Evolutionary conservation across 2,329 filamentous ascomycete genomes (phyloP).

Genomic region (Cladophialophora bantiana): DNA sequence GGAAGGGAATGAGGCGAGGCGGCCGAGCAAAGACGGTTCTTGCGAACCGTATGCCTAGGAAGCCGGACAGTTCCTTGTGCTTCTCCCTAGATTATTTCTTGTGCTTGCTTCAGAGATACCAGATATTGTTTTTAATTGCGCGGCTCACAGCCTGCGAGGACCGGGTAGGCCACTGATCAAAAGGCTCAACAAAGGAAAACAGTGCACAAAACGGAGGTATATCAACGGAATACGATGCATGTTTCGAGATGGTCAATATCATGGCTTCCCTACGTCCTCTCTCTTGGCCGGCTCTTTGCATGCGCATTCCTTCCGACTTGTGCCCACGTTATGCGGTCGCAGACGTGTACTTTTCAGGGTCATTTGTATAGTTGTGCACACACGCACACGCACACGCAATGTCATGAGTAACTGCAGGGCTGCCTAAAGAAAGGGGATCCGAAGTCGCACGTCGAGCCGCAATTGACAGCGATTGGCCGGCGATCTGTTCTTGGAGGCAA

Average conservation of each 20-base stretch:
- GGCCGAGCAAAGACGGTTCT: neutral
- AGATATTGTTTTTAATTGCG: slow-evolving; percentile 17
- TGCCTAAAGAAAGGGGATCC: neutral
- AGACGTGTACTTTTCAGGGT: neutral
- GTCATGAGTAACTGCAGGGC: no score
- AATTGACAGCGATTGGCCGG: neutral
- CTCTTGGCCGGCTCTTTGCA: no score
- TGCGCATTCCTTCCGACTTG: no score
- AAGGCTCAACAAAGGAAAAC: neutral
- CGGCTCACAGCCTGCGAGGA: neutral
- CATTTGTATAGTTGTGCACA: neutral
- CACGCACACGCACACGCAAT: no score
- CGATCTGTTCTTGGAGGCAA: neutral
- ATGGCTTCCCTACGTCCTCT: neutral
- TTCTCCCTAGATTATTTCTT: slow-evolving; percentile 15
- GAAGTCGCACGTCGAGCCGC: neutral
- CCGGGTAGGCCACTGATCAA: neutral
- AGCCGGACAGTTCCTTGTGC: neutral
- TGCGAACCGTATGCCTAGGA: neutral
- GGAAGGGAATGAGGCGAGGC: slow-evolving; percentile 4
- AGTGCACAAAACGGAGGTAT: neutral
- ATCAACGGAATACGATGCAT: neutral
- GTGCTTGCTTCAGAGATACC: slow-evolving; percentile 33
- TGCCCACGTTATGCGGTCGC: neutral
- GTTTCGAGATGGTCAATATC: neutral